phyloP scores from a whole-genome alignment of 2,329 filamentous ascomycete species.

The Colletotrichum sp. region DNA sequence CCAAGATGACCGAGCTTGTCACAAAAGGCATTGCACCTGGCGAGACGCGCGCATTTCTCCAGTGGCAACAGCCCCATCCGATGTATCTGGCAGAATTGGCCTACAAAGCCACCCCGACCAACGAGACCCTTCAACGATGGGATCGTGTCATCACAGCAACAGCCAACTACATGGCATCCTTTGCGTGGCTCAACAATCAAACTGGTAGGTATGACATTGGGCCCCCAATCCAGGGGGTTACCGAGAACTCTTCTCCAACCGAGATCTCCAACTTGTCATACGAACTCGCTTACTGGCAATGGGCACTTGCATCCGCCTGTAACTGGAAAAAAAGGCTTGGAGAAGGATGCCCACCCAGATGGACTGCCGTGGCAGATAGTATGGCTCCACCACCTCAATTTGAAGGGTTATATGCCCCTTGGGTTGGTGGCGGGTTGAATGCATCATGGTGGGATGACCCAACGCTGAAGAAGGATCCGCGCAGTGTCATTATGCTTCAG shows the following conservation, averaged over 20 bases:
- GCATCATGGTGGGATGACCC: conserved; percentile 46
- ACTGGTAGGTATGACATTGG: conserved; percentile 56
- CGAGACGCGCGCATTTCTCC: conserved; percentile 63
- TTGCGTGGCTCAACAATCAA: conserved; percentile 57
- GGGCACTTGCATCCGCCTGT: conserved; percentile 59
- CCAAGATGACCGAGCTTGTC: conserved; percentile 34
- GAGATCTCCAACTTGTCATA: conserved; percentile 62
- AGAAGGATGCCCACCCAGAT: conserved; percentile 45
- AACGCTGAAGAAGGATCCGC: conserved; percentile 42
- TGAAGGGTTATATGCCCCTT: conserved; percentile 50
- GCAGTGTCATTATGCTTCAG: conserved; percentile 47
- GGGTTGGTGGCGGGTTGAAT: conserved; percentile 56
- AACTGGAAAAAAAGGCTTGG: conserved; percentile 56
- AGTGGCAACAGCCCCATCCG: conserved; percentile 68
- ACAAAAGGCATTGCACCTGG: conserved; percentile 41
- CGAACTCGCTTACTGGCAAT: conserved; percentile 67
- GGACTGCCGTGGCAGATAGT: conserved; percentile 53
- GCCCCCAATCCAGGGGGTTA: conserved; percentile 48
- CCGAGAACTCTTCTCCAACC: conserved; percentile 64
- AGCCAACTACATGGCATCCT: conserved; percentile 65
- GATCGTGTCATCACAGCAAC: conserved; percentile 53
- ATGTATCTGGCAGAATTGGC: conserved; percentile 65
- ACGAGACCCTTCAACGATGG: conserved; percentile 54
- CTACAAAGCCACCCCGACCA: conserved; percentile 22
- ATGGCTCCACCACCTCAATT: conserved; percentile 57